Base-by-base conservation (phyloP, 164 flowering plant genomes). In the Tinospora cordifolia region DNA sequence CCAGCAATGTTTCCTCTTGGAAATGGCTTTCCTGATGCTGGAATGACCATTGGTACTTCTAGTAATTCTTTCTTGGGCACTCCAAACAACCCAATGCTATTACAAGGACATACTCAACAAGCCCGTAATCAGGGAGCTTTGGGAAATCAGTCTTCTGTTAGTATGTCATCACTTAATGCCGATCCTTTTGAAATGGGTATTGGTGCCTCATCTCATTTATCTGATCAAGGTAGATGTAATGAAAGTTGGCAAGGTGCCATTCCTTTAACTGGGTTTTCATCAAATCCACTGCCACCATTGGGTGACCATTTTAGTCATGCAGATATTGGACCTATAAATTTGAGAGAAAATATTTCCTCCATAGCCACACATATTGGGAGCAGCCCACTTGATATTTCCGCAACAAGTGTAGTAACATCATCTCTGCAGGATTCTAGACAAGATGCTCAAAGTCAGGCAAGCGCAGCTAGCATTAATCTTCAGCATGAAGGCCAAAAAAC, bases 231-330 rank as follows among this genome's bases (percentile, higher is more conserved):
- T 27, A 81, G 85, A 77, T 75, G 81, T 54, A 76, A 62, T 44
- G 78, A 80, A 27, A 79, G 74, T 59, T 86, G 88, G 95, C 83
- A 84, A 59, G 79, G 57, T 74, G 81, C 80, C 65, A 81, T 73
- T 65, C 81, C 77, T 46, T 73, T 83, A 62, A 75, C 74, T 58
- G 79, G 75, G 15, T 63, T 71, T 78, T 73, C 80, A 40, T 62
- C 84, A 67, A 77, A 74, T 74, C 62, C 84, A 34, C 67, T 81
- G 72, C 70, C 81, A 22, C 70, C 81, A 22, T 30, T 73, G 22
- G 67, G 71, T 73, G 79, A 73, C 62, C 46, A 63, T 63, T 80
- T 72, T 41, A 79, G 72, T 68, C 74, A 71, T 69, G 62, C 72
- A 64, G 68, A 71, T 65, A 40, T 77, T 17, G 71, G 72, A 58